Evolutionary conservation across 768 basidiomycete genomes (phyloP), one percentile per base, ranked within the genome.

Genomic region (Tricholoma sp.): DNA sequence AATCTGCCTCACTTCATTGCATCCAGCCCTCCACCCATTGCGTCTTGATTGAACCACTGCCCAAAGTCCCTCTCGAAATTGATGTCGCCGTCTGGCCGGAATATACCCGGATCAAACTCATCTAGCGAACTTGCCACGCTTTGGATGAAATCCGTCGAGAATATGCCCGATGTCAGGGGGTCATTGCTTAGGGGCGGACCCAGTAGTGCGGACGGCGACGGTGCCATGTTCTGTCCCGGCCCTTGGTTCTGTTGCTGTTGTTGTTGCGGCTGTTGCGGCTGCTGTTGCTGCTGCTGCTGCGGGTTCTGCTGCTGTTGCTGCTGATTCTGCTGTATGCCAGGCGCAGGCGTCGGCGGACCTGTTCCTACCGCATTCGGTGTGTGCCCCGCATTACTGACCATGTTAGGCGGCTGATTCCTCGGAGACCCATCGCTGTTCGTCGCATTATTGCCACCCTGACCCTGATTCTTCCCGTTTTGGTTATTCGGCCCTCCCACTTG

Each of bases 21-120:
- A 45, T 64, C 63, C 53, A 59, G 15, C 29, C 29, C 6, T n/a
- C 47, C 47, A 8, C 47, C 11, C 47, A 48, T 29, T 15, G 47
- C 80, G 53, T 84, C 80, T 6, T 78, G 79, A 65, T 83, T 85
- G 61, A 89, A 88, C 86, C 86, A 89, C 63, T 86, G 83, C 54
- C 84, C 83, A 69, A 89, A 89, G 63, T 88, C 87, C 64, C 85
- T 74, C 68, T 87, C 87, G 60, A 88, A 87, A 63, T 85, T 82
- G 65, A 87, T 69, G 56, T 80, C 74, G 1, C 75, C 76, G 50
- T 78, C 74, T n/a, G 68, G 60, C 47, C 74, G 66, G 64, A 82
- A 81, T 41, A 82, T 55, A 12, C 64, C 58, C 7, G 69, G 33
- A 54, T 75, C 73, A 50, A 77, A 77, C 4, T 74, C 76, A 24